A percentile compares a stretch with the other conserved stretches of the same genome.
phyloP scores from a whole-genome alignment of 2,329 filamentous ascomycete species.

The Xylaria sp. region DNA sequence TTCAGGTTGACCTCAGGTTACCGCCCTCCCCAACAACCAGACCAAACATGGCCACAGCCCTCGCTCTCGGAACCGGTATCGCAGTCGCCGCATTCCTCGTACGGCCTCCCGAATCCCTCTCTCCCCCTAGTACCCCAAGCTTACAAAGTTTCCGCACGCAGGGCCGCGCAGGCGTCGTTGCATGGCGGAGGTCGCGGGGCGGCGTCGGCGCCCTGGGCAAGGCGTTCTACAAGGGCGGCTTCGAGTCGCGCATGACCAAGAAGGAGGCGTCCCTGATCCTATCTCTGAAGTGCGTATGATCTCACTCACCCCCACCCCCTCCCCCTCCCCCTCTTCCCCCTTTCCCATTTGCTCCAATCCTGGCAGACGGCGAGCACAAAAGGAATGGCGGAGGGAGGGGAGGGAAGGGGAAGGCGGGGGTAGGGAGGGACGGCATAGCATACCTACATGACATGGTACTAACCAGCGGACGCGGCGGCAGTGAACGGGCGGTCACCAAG shows the following conservation, averaged over 20 bases:
- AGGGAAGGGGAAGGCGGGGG: no score
- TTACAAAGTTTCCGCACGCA: constrained; percentile 41
- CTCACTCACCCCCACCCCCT: no score
- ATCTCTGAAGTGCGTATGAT: constrained; percentile 75
- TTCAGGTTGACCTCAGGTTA: constrained; percentile 12
- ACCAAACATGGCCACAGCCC: constrained; percentile 58
- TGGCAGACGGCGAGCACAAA: no score
- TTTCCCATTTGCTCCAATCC: no score
- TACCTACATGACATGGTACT: no score
- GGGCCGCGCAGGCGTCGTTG: constrained; percentile 91
- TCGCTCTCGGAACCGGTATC: constrained; percentile 51
- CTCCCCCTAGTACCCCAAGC: background rate
- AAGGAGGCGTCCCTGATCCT: constrained; percentile 90
- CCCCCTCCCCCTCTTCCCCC: no score
- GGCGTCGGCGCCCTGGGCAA: constrained; percentile 81
- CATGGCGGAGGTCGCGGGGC: constrained; percentile 79
- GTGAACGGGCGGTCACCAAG: constrained; percentile 84
- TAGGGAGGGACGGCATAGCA: no score
- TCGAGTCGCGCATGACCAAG: constrained; percentile 91
- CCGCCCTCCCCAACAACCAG: constrained; percentile 2
- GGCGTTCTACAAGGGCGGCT: constrained; percentile 98
- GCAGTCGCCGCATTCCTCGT: constrained; percentile 57
- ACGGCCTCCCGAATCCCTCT: constrained; percentile 27
- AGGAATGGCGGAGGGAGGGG: background rate
- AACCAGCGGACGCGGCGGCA: constrained; percentile 1